Conservation (phyloP, 2,329 filamentous ascomycete species). For the Nakataea oryzae region DNA sequence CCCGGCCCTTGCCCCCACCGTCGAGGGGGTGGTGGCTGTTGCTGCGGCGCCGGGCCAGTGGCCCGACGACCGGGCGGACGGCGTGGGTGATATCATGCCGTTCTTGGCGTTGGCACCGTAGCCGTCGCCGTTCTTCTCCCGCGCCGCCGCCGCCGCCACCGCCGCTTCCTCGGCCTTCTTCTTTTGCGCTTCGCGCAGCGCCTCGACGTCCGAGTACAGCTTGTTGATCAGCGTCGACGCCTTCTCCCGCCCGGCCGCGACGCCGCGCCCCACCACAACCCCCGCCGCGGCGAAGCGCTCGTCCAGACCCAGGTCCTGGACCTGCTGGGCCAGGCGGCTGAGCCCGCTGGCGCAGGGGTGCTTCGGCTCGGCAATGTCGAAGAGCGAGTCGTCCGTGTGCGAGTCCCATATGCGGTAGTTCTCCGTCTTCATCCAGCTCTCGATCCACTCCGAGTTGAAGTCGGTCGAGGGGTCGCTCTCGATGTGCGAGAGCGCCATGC, state of each 20-base stretch:
- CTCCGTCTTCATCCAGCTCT: conserved; percentile 79
- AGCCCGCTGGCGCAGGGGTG: conserved; percentile 91
- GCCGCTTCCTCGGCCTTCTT: conserved; percentile 44
- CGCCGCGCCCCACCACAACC: conserved; percentile 77
- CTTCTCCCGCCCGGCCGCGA: conserved; percentile 82
- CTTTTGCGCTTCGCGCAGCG: conserved; percentile 63
- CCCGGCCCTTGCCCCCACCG: conserved; percentile 45
- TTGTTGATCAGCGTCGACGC: conserved; percentile 79
- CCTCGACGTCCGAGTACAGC: conserved; percentile 84
- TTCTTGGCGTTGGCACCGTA: not conserved
- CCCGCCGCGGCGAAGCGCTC: conserved; percentile 75
- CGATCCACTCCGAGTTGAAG: conserved; percentile 75
- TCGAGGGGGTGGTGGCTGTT: conserved; percentile 5
- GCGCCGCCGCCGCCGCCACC: conserved; percentile 7
- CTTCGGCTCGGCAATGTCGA: conserved; percentile 85
- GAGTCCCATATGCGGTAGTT: conserved; percentile 85
- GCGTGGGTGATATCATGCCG: not conserved
- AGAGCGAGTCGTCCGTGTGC: conserved; percentile 75
- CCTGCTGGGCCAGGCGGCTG: conserved; percentile 78
- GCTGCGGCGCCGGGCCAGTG: conserved; percentile 31
- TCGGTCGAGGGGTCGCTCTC: conserved; percentile 80
- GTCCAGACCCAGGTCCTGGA: conserved; percentile 87
- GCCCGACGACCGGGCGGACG: conserved; percentile 25
- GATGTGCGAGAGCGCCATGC: conserved; percentile 50
- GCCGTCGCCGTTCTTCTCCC: conserved; percentile 1